Base-by-base conservation (phyloP, 768 basidiomycete genomes). In the Suillus subalutaceus region DNA sequence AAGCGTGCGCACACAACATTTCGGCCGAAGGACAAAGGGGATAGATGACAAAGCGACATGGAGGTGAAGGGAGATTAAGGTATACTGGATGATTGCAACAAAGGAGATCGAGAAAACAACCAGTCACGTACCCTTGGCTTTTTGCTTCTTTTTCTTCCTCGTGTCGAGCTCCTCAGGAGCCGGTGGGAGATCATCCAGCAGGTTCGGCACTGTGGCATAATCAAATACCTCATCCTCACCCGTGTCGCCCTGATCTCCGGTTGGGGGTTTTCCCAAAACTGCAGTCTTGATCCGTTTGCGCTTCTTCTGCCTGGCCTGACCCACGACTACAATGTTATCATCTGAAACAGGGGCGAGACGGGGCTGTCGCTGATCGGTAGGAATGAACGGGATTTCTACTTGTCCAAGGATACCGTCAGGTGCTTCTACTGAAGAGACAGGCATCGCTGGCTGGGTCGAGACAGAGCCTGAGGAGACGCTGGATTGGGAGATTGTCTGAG, bases 311-410 rank as follows among this genome's bases (percentile, higher is more conserved):
- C 83, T 80, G 23, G 80, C 73, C 72, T 90, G 88, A 8, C 91
- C 91, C 20, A 93, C 90, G 16, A 90, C 83, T 7, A 93, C 86
- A 62, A 94, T 88, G 1, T 86, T 80, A 72, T 92, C 92, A 55
- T 89, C 86, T 40, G 79, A 78, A 23, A 74, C 74, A 35, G 72
- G 74, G 41, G 72, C 48, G 32, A 66, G 55, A 61, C 63, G 65
- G 35, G 70, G 66, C 46, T 72, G 75, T 23, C 94, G 86, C 71
- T 88, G 83, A 0, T 85, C 77, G 1, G 87, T 83, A 57, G 93
- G 93, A 10, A 96, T 82, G 68, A 89, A 96, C 1, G 94, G 88
- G 8, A 95, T 85, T 76, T 94, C 93, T 43, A 87, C 83, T 63
- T 88, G 84, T 43, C 59, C 41, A 30, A 20, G 41, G 18, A 60